Conservation (phyloP, 1,284 basidiomycete genomes). For the Taiwanofungus camphoratus region DNA sequence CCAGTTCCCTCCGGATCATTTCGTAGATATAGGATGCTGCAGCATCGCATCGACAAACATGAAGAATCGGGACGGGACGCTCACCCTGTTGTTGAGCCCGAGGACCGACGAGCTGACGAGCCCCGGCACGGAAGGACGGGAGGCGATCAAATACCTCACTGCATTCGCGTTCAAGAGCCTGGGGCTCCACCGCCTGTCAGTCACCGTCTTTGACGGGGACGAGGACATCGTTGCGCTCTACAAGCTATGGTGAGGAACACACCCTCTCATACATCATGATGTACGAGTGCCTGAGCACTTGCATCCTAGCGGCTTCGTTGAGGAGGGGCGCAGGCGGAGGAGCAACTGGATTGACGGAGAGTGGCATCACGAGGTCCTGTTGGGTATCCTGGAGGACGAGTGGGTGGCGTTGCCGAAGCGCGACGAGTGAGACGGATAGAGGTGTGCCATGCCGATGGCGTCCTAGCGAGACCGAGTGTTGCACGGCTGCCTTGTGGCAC, state of each 20-base stretch:
- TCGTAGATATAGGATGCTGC: background rate
- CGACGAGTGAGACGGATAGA: too few species aligned
- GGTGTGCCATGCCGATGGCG: too few species aligned
- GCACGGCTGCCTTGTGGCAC: too few species aligned
- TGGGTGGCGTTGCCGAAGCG: too few species aligned
- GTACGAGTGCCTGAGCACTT: too few species aligned
- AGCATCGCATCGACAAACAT: background rate
- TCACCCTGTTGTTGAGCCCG: background rate
- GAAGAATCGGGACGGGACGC: constrained; percentile 1
- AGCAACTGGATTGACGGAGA: constrained; percentile 8
- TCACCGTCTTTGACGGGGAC: background rate
- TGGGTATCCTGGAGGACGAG: constrained; percentile 18
- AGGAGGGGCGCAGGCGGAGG: constrained; percentile 14
- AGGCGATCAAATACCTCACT: too few species aligned
- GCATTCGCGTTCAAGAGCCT: background rate
- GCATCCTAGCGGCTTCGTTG: constrained; percentile 16
- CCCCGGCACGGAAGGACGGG: too few species aligned
- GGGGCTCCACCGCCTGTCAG: background rate
- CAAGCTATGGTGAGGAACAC: background rate
- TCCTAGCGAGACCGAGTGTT: too few species aligned
- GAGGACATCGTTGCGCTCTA: background rate
- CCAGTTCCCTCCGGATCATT: background rate
- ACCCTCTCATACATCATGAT: background rate
- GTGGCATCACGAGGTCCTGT: constrained; percentile 9
- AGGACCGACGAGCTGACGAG: background rate